A percentile compares a stretch with the other conserved stretches of the same genome.
Conservation (phyloP, 805 yeast genomes). For the Cephaloascus fragrans region DNA sequence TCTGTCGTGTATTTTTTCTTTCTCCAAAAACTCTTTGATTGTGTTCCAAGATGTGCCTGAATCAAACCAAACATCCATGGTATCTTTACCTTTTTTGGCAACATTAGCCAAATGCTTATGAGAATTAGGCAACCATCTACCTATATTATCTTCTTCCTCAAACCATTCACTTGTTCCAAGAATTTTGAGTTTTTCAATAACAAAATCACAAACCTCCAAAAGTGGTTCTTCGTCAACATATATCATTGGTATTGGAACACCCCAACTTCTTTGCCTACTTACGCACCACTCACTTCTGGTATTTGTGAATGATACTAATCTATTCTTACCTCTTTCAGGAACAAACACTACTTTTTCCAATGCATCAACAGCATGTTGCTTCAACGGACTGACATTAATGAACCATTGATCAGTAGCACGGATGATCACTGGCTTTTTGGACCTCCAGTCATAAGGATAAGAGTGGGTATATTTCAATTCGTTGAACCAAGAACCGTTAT, state of each 20-base stretch:
- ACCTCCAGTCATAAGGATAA: slow-evolving; percentile 96
- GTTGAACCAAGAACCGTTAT: slow-evolving; percentile 34
- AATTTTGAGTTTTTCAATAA: slow-evolving; percentile 43
- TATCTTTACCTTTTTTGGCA: slow-evolving; percentile 67
- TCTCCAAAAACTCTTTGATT: slow-evolving; percentile 27
- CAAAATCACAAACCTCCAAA: slow-evolving; percentile 57
- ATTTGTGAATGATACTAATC: slow-evolving; percentile 63
- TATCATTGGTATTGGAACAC: slow-evolving; percentile 92
- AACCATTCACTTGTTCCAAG: slow-evolving; percentile 83
- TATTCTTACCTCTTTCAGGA: slow-evolving; percentile 64
- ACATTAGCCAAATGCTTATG: slow-evolving; percentile 28
- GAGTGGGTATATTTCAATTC: slow-evolving; percentile 59
- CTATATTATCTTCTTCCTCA: slow-evolving; percentile 34
- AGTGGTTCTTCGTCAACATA: slow-evolving; percentile 33
- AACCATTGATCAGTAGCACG: slow-evolving; percentile 98
- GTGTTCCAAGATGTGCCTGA: slow-evolving; percentile 89
- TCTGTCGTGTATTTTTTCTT: slow-evolving; percentile 23
- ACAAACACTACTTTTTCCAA: slow-evolving; percentile 54
- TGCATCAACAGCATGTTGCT: slow-evolving; percentile 49
- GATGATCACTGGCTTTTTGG: slow-evolving; percentile 89
- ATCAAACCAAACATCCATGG: slow-evolving; percentile 99
- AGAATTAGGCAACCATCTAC: slow-evolving; percentile 65
- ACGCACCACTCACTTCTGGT: slow-evolving; percentile 95
- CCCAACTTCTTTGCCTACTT: slow-evolving; percentile 95
- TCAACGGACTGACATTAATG: slow-evolving; percentile 71